These are phyloP conservation scores for Quercus agrifolia DNA, from an alignment of 306 rosid genomes.

Conservation along the genomic window DNA sequence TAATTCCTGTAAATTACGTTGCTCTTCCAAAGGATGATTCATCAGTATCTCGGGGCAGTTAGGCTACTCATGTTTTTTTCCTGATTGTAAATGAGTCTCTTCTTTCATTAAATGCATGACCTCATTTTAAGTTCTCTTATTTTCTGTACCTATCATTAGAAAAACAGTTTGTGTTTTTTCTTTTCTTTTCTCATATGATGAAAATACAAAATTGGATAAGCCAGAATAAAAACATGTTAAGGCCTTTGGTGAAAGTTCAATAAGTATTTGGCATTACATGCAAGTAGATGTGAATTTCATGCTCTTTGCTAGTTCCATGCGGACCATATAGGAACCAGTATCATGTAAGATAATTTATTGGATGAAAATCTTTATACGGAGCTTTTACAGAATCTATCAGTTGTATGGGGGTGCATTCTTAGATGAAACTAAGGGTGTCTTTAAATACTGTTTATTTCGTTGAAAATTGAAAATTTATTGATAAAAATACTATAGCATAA, in stretches of 20 bases:
- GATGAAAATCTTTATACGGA: not conserved
- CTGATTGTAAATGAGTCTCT: constrained; percentile 14
- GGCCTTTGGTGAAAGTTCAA: not conserved
- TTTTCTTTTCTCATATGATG: not conserved
- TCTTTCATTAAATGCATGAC: not conserved
- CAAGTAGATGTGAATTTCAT: not conserved
- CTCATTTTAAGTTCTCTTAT: not conserved
- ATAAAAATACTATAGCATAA: fast-evolving
- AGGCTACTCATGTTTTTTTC: constrained; percentile 9
- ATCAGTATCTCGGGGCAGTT: constrained; percentile 38
- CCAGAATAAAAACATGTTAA: constrained; percentile 8
- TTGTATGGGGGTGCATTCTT: not conserved
- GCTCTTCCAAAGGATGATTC: constrained; percentile 81
- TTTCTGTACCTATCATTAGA: not conserved
- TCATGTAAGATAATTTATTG: not conserved
- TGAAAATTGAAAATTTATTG: no score
- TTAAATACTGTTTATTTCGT: fast-evolving
- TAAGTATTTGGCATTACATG: not conserved
- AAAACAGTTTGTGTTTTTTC: not conserved
- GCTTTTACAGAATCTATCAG: not conserved
- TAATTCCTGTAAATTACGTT: constrained; percentile 73
- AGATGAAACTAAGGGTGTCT: fast-evolving
- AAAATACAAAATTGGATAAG: not conserved
- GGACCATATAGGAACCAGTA: not conserved
- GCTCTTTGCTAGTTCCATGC: not conserved